Evolutionary conservation across 2,329 filamentous ascomycete species (phyloP), one percentile per base, ranked within the genome.

Genomic region (Colletotrichum liaoningense): DNA sequence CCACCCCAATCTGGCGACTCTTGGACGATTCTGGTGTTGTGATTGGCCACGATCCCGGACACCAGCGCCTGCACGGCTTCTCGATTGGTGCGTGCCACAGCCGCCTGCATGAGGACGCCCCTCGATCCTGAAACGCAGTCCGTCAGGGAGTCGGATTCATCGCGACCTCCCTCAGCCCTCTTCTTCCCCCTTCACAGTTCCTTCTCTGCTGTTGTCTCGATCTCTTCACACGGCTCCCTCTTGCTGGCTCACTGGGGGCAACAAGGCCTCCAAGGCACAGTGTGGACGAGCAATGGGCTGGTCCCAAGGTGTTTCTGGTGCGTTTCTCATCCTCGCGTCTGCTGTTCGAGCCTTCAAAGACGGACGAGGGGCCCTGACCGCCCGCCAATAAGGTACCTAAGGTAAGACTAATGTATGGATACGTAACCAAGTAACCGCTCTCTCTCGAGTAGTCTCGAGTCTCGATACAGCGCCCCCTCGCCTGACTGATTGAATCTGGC

Each of bases 71-170:
- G 72, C 72, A 68, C 63, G 55, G 72, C 56, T 33, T 63, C 59
- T 19, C 28, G 26, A 2, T 19, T 74, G 72, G 72, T 28, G 69
- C 62, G 72, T 72, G 71, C 62, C 46, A 24, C 42, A 38, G 60
- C 57, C 57, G 63, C 62, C 69, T 63, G 63, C 69, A 72, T 72
- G 67, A 72, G 38, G 58, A 12, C 57, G 68, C 67, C 68, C 72
- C 72, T 74, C 52, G 68, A 26, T 49, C 63, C 72, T 74, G 72
- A 74, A 74, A 74, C 72, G 49, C 62, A 64, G 38, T 33, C 63
- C 58, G 72, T 74, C 72, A 67, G 72, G 72, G 72, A 74, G 63
- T 65, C 30, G 56, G 72, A 74, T 72, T 74, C 72, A 74, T 74
- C 72, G 35, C 38, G 56, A 57, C 67, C 70, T 65, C 60, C 67